phyloP scores from a whole-genome alignment of 768 basidiomycete species.

The Mycena indigotica region DNA sequence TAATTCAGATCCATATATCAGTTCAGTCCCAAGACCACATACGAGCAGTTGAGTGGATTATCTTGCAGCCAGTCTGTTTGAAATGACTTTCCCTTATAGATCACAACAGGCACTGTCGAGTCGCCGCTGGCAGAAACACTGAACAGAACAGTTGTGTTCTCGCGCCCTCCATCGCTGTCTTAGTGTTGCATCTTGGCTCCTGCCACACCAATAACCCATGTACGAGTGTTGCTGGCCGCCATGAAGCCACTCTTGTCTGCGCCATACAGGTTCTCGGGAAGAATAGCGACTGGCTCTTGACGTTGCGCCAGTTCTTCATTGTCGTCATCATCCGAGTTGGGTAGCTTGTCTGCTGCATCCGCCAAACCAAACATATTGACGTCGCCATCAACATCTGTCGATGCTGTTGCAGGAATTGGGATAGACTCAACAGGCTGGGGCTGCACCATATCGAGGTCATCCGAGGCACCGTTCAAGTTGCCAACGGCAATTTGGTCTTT shows the following conservation, averaged over 20 bases:
- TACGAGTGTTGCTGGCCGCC: slow-evolving; percentile 20
- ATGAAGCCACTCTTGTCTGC: slow-evolving; percentile 39
- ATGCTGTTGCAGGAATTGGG: background rate
- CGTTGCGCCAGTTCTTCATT: background rate
- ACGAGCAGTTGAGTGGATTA: slow-evolving; percentile 44
- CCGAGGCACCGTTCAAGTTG: too few species aligned
- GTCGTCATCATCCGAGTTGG: background rate
- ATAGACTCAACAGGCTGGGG: too few species aligned
- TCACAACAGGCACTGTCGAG: slow-evolving; percentile 37
- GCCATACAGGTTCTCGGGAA: slow-evolving; percentile 33
- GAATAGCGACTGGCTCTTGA: slow-evolving; percentile 15
- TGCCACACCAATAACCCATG: slow-evolving; percentile 33
- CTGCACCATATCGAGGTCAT: too few species aligned
- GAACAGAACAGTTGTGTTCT: slow-evolving; percentile 39
- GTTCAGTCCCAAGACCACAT: slow-evolving; percentile 16
- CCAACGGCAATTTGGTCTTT: too few species aligned
- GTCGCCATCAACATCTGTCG: slow-evolving; percentile 4
- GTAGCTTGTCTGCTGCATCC: background rate
- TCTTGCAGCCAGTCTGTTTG: slow-evolving; percentile 40
- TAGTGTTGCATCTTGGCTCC: slow-evolving; percentile 32
- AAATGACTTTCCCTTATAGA: slow-evolving; percentile 41
- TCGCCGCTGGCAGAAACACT: slow-evolving; percentile 45
- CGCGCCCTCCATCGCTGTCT: slow-evolving; percentile 28
- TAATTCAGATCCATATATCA: background rate
- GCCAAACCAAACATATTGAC: background rate